phyloP scores from a whole-genome alignment of 2,329 filamentous ascomycete genomes.

The Neodidymelliopsis sp. region DNA sequence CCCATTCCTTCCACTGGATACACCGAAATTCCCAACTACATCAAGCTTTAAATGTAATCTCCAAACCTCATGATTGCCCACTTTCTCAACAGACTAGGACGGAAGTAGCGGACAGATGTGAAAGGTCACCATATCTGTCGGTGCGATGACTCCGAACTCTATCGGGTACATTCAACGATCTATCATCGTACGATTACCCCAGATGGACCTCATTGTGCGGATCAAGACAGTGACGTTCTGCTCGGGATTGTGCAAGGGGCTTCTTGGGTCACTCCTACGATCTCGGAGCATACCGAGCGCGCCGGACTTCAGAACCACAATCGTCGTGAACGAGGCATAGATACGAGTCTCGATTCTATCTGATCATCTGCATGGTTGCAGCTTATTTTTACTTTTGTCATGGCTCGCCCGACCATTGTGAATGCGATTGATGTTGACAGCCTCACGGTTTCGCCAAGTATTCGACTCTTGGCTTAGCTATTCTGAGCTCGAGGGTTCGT shows the following conservation, averaged over 20 bases:
- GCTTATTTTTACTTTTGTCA: too few relatives aligned
- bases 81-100: neutral
- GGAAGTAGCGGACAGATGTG: constrained; percentile 1
- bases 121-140: constrained; percentile 1
- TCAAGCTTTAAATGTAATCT: neutral
- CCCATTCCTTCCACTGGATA: too few relatives aligned
- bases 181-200: neutral
- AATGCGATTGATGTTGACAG: too few relatives aligned
- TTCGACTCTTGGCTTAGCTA: constrained; percentile 1
- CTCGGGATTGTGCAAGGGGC: neutral
- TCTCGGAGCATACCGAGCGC: constrained; percentile 1
- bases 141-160: neutral
- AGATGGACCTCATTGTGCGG: neutral
- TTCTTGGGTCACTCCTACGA: neutral
- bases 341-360: too few relatives aligned
- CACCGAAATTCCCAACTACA: neutral
- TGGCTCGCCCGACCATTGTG: too few relatives aligned
- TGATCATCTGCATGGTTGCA: too few relatives aligned
- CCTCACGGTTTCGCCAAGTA: constrained; percentile 2
- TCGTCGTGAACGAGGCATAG: too few relatives aligned
- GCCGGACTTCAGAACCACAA: too few relatives aligned
- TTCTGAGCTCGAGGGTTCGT: neutral
- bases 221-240: neutral
- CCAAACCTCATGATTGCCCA: neutral
- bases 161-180: neutral